Conservation (phyloP, 257 asterid species). For the Gentiana macrophylla region DNA sequence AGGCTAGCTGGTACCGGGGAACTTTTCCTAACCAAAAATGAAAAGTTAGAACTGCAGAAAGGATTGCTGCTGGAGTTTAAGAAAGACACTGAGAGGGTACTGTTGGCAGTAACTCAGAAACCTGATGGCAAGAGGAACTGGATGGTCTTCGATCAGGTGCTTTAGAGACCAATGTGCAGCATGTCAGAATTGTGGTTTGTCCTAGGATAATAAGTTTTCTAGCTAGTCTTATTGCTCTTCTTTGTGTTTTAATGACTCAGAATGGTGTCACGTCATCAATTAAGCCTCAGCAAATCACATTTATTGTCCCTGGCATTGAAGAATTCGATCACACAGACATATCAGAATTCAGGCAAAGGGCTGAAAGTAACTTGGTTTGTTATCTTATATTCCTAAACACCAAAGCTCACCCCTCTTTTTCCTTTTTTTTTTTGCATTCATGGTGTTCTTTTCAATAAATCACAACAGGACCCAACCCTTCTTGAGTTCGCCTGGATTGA, state of each 20-base stretch:
- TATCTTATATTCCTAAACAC: slow-evolving; percentile 11
- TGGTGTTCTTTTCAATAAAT: slow-evolving; percentile 8
- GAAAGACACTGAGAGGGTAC: slow-evolving; percentile 75
- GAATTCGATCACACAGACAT: slow-evolving; percentile 69
- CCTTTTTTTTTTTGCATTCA: slow-evolving; percentile 9
- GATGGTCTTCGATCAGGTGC: slow-evolving; percentile 94
- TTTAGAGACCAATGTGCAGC: slow-evolving; percentile 22
- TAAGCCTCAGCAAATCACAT: slow-evolving; percentile 91
- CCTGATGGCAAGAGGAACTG: slow-evolving; percentile 98
- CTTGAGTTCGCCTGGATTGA: slow-evolving; percentile 97
- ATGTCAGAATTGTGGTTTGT: slow-evolving; percentile 27
- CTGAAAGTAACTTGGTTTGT: slow-evolving; percentile 70
- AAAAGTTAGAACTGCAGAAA: slow-evolving; percentile 46
- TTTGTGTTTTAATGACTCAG: slow-evolving; percentile 33
- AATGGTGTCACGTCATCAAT: slow-evolving; percentile 73
- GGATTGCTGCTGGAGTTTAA: slow-evolving; percentile 85
- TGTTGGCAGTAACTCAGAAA: slow-evolving; percentile 78
- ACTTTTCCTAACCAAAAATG: slow-evolving; percentile 41
- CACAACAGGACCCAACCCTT: slow-evolving; percentile 63
- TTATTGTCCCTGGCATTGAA: slow-evolving; percentile 74
- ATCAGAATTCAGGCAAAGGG: slow-evolving; percentile 62
- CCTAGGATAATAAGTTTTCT: slow-evolving; percentile 11
- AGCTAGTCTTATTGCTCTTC: slow-evolving; percentile 10
- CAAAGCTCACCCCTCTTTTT: neutral
- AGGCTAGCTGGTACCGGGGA: slow-evolving; percentile 56